Evolutionary conservation across 768 basidiomycete species (phyloP).

Genomic region (Harrya chromipes): DNA sequence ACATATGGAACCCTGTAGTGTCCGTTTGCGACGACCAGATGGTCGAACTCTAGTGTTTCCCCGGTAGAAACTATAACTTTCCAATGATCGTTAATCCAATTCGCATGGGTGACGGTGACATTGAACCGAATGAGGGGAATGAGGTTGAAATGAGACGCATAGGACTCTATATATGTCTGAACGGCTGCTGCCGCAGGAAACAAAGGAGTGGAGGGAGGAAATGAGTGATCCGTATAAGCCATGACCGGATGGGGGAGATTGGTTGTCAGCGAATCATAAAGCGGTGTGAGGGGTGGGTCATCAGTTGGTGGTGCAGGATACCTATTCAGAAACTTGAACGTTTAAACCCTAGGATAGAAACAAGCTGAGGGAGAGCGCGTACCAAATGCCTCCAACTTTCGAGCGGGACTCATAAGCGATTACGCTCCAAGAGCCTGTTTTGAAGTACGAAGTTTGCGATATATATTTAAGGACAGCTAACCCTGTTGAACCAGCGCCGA

Average conservation of each 20-base stretch:
- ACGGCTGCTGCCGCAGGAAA: conserved; percentile 64
- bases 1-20: conserved; percentile 66
- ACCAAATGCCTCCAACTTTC: conserved; percentile 79
- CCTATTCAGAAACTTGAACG: conserved; percentile 36
- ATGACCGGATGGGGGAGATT: conserved; percentile 80
- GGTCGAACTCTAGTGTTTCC: conserved; percentile 47
- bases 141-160: conserved; percentile 60
- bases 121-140: conserved; percentile 58
- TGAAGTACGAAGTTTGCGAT: conserved; percentile 54
- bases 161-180: conserved; percentile 65
- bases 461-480: conserved; percentile 67
- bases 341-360: not conserved
- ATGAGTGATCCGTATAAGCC: conserved; percentile 60
- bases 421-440: conserved; percentile 59
- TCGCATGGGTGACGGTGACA: conserved; percentile 49
- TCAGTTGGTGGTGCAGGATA: conserved; percentile 49
- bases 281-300: conserved; percentile 58
- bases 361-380: conserved; percentile 17
- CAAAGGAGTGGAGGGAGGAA: conserved; percentile 69
- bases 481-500: conserved; percentile 77
- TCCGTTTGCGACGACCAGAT: conserved; percentile 74
- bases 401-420: conserved; percentile 62
- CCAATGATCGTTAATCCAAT: conserved; percentile 47
- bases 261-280: conserved; percentile 80
- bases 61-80: conserved; percentile 41